Evolutionary conservation across 352 stramenopile species (phyloP).

Genomic region (Pythium inflatum): DNA sequence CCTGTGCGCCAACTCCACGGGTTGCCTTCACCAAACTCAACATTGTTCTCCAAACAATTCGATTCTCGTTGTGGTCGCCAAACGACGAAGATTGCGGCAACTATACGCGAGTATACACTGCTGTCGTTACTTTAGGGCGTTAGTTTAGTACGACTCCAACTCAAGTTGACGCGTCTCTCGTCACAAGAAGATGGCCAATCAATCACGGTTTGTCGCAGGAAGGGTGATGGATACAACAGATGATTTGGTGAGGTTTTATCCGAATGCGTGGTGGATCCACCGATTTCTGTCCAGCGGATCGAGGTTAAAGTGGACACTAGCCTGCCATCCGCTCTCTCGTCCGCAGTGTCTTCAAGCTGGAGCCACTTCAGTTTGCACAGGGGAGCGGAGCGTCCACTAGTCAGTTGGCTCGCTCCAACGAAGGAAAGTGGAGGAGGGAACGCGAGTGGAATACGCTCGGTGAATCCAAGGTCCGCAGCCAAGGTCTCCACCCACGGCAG

Average conservation of each 20-base stretch:
- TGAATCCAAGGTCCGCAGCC: not conserved
- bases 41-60: constrained; percentile 26
- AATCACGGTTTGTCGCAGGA: constrained; percentile 8
- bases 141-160: not conserved
- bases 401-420: constrained; percentile 20
- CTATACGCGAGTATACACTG: not conserved
- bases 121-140: constrained; percentile 18
- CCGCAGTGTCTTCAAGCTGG: constrained; percentile 3
- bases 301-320: constrained; percentile 39
- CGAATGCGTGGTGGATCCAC: not conserved
- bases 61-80: not conserved
- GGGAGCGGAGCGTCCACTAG: constrained; percentile 19
- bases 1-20: constrained; percentile 26
- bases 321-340: constrained; percentile 12
- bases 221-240: constrained; percentile 18
- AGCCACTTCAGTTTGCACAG: constrained; percentile 30
- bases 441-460: constrained; percentile 12
- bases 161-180: constrained; percentile 19
- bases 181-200: constrained; percentile 6
- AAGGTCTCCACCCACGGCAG: not conserved
- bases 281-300: not conserved
- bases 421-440: constrained; percentile 8
- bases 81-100: not conserved
- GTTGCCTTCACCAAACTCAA: constrained; percentile 36
- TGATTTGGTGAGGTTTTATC: constrained; percentile 23